Evolutionary conservation across 306 rosid genomes (phyloP).

Genomic region (Datisca glomerata): DNA sequence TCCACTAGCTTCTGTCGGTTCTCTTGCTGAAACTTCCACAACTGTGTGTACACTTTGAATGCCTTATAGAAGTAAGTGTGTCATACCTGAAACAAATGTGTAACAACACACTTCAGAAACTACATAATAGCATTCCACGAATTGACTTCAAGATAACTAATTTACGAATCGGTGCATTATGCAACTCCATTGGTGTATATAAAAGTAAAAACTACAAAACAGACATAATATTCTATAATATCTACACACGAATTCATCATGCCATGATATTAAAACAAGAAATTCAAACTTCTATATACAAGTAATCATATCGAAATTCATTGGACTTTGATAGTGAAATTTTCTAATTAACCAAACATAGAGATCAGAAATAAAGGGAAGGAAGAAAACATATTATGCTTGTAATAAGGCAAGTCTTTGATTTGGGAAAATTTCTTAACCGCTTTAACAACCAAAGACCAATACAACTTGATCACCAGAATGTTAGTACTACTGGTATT

Average conservation of each 20-base stretch:
- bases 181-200: too few species aligned
- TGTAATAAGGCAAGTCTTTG: slow-evolving; percentile 16
- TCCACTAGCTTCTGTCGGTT: slow-evolving; percentile 85
- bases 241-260: too few species aligned
- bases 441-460: slow-evolving; percentile 15
- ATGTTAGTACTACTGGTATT: slow-evolving; percentile 3
- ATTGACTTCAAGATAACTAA: too few species aligned
- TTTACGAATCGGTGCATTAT: too few species aligned
- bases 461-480: slow-evolving; percentile 15
- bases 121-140: too few species aligned
- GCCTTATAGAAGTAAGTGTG: slow-evolving; percentile 77
- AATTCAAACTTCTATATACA: too few species aligned
- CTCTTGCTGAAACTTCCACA: slow-evolving; percentile 95
- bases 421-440: slow-evolving; percentile 13
- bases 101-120: too few species aligned
- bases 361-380: slow-evolving; percentile 5
- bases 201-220: too few species aligned
- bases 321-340: too few species aligned
- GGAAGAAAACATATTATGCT: slow-evolving; percentile 12
- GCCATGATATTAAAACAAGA: too few species aligned
- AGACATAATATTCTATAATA: too few species aligned
- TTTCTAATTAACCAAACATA: not conserved
- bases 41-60: slow-evolving; percentile 81
- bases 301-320: too few species aligned
- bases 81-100: slow-evolving; percentile 67